Conservation (phyloP, 768 basidiomycete species). For the Xerocomellus intermedius region DNA sequence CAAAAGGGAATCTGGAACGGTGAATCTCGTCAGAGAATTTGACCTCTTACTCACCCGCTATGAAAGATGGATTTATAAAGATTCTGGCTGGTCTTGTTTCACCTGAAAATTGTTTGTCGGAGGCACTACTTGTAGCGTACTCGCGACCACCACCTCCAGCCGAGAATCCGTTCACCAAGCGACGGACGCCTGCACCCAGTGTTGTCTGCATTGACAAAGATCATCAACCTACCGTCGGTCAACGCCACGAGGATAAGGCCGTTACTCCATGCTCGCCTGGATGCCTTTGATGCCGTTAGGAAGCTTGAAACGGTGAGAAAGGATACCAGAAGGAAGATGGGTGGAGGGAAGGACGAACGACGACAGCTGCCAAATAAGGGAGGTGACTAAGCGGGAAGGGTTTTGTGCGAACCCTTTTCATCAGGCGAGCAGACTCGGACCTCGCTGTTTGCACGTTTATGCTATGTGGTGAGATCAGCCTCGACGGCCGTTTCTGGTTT, state of each 20-base stretch:
- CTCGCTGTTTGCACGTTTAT: slow-evolving; percentile 33
- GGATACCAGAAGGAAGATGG: background rate
- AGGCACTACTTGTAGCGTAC: slow-evolving; percentile 34
- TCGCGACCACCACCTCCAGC: slow-evolving; percentile 40
- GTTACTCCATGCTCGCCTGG: slow-evolving; percentile 33
- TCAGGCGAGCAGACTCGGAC: slow-evolving; percentile 5
- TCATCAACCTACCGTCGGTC: slow-evolving; percentile 8
- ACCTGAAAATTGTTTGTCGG: slow-evolving; percentile 14
- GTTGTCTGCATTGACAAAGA: background rate
- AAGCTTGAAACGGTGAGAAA: background rate
- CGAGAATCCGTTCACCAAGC: slow-evolving; percentile 40
- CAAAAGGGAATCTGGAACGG: slow-evolving; percentile 5
- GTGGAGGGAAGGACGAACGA: slow-evolving; percentile 3
- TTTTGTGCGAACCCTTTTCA: slow-evolving; percentile 18
- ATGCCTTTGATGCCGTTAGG: slow-evolving; percentile 15
- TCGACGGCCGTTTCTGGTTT: slow-evolving; percentile 28
- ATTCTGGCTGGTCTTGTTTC: slow-evolving; percentile 37
- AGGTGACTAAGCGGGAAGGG: slow-evolving; percentile 23
- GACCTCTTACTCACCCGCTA: background rate
- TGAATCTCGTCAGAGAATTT: background rate
- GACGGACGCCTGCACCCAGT: background rate
- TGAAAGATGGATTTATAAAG: slow-evolving; percentile 35
- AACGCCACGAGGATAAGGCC: slow-evolving; percentile 28
- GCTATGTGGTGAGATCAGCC: slow-evolving; percentile 34
- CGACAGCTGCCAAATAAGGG: slow-evolving; percentile 19